Conservation (phyloP, 345 rosid species). For the Pistacia vera region DNA sequence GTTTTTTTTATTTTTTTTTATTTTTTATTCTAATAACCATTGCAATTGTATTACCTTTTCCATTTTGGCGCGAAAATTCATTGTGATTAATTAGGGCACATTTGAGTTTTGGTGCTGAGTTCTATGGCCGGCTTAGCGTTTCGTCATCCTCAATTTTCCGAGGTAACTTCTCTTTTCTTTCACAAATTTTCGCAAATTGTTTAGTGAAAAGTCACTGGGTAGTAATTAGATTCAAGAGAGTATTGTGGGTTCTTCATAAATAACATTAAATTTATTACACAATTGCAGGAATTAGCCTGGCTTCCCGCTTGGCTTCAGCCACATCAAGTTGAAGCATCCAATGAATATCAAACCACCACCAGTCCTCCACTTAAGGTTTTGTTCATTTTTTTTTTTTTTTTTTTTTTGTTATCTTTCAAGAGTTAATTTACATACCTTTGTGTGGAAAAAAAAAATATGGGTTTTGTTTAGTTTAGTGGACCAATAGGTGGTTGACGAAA, state of each 20-base stretch:
- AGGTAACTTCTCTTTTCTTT: slow-evolving; percentile 30
- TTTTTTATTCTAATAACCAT: too few species aligned
- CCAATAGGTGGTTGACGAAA: background rate
- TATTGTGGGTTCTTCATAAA: background rate
- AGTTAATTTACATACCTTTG: background rate
- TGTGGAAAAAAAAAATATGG: background rate
- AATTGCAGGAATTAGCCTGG: slow-evolving; percentile 48
- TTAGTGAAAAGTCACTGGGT: too few species aligned
- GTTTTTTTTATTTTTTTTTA: too few species aligned
- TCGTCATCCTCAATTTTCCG: slow-evolving; percentile 63
- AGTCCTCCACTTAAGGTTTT: slow-evolving; percentile 30
- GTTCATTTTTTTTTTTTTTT: too few species aligned
- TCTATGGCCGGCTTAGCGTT: slow-evolving; percentile 45
- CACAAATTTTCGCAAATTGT: background rate
- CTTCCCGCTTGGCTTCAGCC: slow-evolving; percentile 53
- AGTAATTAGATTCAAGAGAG: too few species aligned
- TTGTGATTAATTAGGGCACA: slow-evolving; percentile 20
- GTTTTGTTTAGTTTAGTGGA: background rate
- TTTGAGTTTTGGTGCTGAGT: background rate
- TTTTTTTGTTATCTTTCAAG: background rate
- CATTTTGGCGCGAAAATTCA: slow-evolving; percentile 13
- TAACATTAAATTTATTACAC: background rate
- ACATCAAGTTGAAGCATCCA: slow-evolving; percentile 23
- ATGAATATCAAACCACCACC: slow-evolving; percentile 16
- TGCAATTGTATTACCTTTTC: too few species aligned